These are phyloP conservation scores for Pyracantha coccinea DNA, from an alignment of 331 rosid species.

Conservation along the genomic window DNA sequence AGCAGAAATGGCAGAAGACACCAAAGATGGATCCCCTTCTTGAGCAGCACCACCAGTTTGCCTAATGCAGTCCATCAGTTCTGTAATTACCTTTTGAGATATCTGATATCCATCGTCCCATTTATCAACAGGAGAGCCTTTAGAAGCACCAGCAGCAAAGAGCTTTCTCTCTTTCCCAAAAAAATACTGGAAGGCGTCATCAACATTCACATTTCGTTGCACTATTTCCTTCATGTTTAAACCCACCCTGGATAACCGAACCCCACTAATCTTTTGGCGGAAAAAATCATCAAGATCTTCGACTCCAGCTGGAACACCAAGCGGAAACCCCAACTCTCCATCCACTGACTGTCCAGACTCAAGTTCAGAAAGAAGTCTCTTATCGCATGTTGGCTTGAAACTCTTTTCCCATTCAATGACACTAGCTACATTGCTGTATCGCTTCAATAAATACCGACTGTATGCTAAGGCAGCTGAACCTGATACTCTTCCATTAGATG, in stretches of 20 bases:
- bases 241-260: slow-evolving; percentile 79
- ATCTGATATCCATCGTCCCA: slow-evolving; percentile 88
- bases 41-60: slow-evolving; percentile 99
- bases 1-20: slow-evolving; percentile 85
- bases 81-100: slow-evolving; percentile 68
- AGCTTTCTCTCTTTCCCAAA: slow-evolving; percentile 76
- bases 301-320: slow-evolving; percentile 91
- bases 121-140: slow-evolving; percentile 62
- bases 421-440: slow-evolving; percentile 55
- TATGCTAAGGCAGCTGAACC: slow-evolving; percentile 63
- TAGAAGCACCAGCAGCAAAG: slow-evolving; percentile 44
- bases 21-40: slow-evolving; percentile 98
- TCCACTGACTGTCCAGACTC: slow-evolving; percentile 64
- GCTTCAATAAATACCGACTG: slow-evolving; percentile 63
- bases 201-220: slow-evolving; percentile 64
- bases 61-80: slow-evolving; percentile 81
- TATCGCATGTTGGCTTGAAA: slow-evolving; percentile 66
- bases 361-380: slow-evolving; percentile 79
- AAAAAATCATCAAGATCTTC: slow-evolving; percentile 94
- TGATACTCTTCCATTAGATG: slow-evolving; percentile 75
- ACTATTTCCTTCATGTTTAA: slow-evolving; percentile 77
- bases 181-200: slow-evolving; percentile 52
- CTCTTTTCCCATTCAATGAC: slow-evolving; percentile 84
- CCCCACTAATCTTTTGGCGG: slow-evolving; percentile 85
- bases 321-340: slow-evolving; percentile 75